phyloP scores from a whole-genome alignment of 2,329 filamentous ascomycete species.

The Podosphaera fusca region DNA sequence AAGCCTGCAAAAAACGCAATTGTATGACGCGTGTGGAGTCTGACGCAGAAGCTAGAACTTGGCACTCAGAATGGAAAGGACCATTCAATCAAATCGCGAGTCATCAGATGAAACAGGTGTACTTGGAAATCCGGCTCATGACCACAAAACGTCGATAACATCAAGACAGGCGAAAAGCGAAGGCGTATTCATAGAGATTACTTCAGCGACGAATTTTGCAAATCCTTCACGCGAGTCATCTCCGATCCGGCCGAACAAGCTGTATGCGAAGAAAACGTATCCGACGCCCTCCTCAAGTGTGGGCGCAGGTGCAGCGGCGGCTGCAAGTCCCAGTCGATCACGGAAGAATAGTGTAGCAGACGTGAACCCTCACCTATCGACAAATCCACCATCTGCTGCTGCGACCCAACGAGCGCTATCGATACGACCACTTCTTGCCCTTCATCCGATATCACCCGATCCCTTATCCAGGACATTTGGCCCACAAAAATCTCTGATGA shows the following conservation, averaged over 20 bases:
- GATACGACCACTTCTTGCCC: constrained; percentile 39
- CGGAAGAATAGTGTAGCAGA: constrained; percentile 44
- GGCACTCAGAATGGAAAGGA: too few species aligned
- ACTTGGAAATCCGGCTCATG: too few species aligned
- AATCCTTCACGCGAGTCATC: constrained; percentile 25
- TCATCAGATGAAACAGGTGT: too few species aligned
- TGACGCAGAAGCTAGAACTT: too few species aligned
- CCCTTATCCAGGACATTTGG: constrained; percentile 34
- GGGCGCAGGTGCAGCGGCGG: constrained; percentile 14
- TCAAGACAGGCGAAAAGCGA: not conserved
- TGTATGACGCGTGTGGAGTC: too few species aligned
- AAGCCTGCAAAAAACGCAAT: too few species aligned
- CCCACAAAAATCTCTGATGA: constrained; percentile 35
- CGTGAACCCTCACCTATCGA: constrained; percentile 33
- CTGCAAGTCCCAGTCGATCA: constrained; percentile 23
- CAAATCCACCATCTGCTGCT: constrained; percentile 34
- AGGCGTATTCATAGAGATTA: not conserved
- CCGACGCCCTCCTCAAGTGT: constrained; percentile 10
- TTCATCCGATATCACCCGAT: constrained; percentile 39
- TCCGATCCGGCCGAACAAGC: constrained; percentile 15
- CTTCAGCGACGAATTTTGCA: constrained; percentile 22
- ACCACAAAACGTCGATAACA: not conserved
- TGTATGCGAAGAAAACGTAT: constrained; percentile 7
- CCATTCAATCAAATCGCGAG: too few species aligned
- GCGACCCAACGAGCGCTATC: constrained; percentile 28